Evolutionary conservation across 805 yeast genomes (phyloP).

Genomic region (Candida suzukii): DNA sequence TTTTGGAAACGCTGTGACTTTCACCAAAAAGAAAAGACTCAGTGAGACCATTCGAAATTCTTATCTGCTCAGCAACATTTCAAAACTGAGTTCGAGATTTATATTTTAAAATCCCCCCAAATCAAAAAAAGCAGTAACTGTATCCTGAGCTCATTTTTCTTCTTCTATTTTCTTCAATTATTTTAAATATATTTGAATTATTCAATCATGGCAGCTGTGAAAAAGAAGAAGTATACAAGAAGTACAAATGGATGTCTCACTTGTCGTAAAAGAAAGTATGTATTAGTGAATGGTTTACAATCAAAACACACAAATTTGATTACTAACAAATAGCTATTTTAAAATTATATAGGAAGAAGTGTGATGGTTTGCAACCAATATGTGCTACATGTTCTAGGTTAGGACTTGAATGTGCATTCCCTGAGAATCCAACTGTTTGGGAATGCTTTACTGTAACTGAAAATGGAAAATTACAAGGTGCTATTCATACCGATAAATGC

Average conservation of each 20-base stretch:
- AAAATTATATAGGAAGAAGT: constrained; percentile 2
- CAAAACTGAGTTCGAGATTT: too few relatives aligned
- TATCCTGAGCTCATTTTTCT: too few relatives aligned
- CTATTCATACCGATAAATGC: too few relatives aligned
- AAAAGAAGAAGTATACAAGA: constrained; percentile 1
- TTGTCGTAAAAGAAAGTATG: constrained; percentile 5
- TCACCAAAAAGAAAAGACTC: too few relatives aligned
- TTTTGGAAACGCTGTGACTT: too few relatives aligned
- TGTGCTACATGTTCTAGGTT: constrained; percentile 5
- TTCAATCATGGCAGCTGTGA: neutral
- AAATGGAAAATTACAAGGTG: neutral
- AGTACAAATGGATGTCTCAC: constrained; percentile 5
- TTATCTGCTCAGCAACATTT: too few relatives aligned
- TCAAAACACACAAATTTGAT: too few relatives aligned
- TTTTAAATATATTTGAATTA: too few relatives aligned
- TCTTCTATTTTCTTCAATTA: too few relatives aligned
- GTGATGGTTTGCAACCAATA: constrained; percentile 3
- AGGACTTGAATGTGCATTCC: constrained; percentile 3
- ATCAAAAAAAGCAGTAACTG: too few relatives aligned
- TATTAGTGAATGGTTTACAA: neutral
- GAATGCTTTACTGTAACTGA: neutral
- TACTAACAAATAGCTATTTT: neutral
- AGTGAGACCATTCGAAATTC: too few relatives aligned
- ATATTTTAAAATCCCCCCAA: too few relatives aligned
- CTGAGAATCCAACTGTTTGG: constrained; percentile 2